Evolutionary conservation across 2,329 filamentous ascomycete genomes (phyloP).

Genomic region (Neurospora sp.): DNA sequence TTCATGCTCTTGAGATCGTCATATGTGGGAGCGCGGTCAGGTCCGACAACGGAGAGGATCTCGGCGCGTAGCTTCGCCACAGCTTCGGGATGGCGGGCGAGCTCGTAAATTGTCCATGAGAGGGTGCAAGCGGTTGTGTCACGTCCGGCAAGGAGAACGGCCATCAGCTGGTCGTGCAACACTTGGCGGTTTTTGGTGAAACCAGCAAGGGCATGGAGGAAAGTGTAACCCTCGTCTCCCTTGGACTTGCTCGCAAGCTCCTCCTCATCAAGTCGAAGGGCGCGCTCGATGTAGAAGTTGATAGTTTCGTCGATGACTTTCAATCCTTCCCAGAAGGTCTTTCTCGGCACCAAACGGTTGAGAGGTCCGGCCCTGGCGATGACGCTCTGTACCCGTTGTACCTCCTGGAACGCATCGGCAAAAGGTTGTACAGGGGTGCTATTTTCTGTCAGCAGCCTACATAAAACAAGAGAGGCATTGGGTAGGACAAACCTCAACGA

Average conservation of each 20-base stretch:
- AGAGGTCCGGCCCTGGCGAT: slow-evolving; percentile 56
- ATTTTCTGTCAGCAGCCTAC: not conserved
- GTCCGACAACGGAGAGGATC: slow-evolving; percentile 58
- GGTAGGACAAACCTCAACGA: slow-evolving; percentile 39
- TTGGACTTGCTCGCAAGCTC: slow-evolving; percentile 68
- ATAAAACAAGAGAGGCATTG: not conserved
- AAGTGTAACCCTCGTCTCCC: slow-evolving; percentile 65
- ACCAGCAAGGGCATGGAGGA: slow-evolving; percentile 73
- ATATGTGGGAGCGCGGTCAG: slow-evolving; percentile 56
- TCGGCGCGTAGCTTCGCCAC: slow-evolving; percentile 62
- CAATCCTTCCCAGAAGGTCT: slow-evolving; percentile 52
- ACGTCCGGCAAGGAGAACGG: slow-evolving; percentile 71
- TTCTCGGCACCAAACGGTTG: slow-evolving; percentile 51
- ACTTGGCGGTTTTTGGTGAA: slow-evolving; percentile 65
- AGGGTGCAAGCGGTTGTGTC: slow-evolving; percentile 81
- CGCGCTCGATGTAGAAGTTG: slow-evolving; percentile 64
- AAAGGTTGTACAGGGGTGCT: slow-evolving; percentile 55
- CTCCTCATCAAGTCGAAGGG: slow-evolving; percentile 56
- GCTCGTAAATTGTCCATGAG: slow-evolving; percentile 74
- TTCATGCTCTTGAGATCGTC: slow-evolving; percentile 79
- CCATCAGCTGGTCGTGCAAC: slow-evolving; percentile 75
- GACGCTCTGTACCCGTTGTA: slow-evolving; percentile 63
- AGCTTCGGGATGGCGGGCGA: slow-evolving; percentile 58
- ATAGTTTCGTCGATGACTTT: slow-evolving; percentile 66
- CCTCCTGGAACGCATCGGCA: slow-evolving; percentile 71